phyloP scores from a whole-genome alignment of 306 rosid species.

The Dryas octopetala region DNA sequence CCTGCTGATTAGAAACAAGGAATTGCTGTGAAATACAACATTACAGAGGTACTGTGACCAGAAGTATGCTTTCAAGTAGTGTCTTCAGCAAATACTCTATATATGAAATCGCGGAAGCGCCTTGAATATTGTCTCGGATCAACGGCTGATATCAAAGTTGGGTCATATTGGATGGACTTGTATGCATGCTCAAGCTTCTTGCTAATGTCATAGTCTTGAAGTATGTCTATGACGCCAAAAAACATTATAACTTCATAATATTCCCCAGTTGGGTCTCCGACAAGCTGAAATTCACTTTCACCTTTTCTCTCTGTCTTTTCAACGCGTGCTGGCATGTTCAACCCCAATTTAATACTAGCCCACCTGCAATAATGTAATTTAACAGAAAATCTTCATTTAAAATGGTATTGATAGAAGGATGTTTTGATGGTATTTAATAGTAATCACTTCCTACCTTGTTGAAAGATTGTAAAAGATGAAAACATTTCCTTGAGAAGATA shows the following conservation, averaged over 20 bases:
- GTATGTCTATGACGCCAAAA: conserved; percentile 89
- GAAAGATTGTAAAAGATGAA: too few species aligned
- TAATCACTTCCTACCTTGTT: too few species aligned
- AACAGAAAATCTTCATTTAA: too few species aligned
- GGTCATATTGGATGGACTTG: conserved; percentile 88
- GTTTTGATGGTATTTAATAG: too few species aligned
- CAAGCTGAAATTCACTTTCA: conserved; percentile 55
- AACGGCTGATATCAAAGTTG: conserved; percentile 88
- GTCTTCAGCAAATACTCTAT: conserved; percentile 60
- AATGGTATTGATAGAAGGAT: too few species aligned
- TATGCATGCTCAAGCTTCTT: conserved; percentile 98
- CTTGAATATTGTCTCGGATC: conserved; percentile 88
- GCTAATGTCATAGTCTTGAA: conserved; percentile 96
- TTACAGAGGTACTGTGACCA: too few species aligned
- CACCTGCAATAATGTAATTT: conserved; percentile 44
- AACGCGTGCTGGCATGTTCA: conserved; percentile 74
- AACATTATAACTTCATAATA: conserved; percentile 67
- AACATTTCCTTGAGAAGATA: too few species aligned
- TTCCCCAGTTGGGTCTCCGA: conserved; percentile 84
- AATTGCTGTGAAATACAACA: background rate
- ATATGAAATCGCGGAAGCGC: conserved; percentile 87
- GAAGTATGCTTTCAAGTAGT: background rate
- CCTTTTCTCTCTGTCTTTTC: conserved; percentile 71
- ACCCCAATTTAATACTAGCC: conserved; percentile 60
- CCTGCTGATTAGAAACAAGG: background rate